These are phyloP conservation scores for Curvularia sp. DNA, from an alignment of 2,329 filamentous ascomycete genomes.

Conservation along the genomic window DNA sequence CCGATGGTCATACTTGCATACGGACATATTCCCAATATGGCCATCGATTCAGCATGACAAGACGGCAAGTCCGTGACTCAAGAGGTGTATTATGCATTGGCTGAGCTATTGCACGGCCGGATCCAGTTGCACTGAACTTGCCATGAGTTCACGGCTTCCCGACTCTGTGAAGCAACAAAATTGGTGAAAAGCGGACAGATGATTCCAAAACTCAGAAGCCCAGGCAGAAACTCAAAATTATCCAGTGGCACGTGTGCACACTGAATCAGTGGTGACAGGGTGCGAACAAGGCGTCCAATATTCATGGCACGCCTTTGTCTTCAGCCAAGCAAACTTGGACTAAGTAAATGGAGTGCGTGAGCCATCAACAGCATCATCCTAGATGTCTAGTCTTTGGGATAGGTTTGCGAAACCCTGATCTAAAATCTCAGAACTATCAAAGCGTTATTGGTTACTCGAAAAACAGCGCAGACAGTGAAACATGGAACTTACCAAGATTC, in stretches of 20 bases:
- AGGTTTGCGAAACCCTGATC: neutral
- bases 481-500: neutral
- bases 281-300: neutral
- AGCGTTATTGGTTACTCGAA: neutral
- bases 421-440: neutral
- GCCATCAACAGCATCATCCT: neutral
- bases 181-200: neutral
- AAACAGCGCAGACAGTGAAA: neutral
- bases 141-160: neutral
- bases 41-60: neutral
- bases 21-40: neutral
- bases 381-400: neutral
- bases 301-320: neutral
- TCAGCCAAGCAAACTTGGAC: neutral
- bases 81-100: too few relatives aligned
- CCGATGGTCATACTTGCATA: neutral
- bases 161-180: neutral
- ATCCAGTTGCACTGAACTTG: neutral
- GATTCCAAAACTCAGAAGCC: too few relatives aligned
- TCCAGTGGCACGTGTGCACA: neutral
- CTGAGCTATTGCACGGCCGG: neutral
- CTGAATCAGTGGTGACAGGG: neutral
- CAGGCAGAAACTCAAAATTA: neutral
- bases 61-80: neutral
- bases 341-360: neutral